phyloP scores from a whole-genome alignment of 345 rosid species.

The Aquilaria sinensis region DNA sequence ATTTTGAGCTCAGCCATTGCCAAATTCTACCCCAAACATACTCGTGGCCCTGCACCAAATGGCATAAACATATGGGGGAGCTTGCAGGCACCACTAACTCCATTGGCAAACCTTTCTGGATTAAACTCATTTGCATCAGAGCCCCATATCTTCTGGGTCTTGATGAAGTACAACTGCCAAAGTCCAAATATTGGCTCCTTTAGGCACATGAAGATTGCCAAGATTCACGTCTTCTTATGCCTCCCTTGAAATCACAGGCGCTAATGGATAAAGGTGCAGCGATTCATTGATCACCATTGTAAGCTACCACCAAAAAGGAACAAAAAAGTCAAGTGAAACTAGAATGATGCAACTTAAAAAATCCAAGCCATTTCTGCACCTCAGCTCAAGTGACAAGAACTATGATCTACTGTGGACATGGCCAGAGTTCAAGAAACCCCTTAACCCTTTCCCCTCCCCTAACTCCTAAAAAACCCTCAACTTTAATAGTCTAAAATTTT shows the following conservation, averaged over 20 bases:
- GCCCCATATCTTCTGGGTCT: constrained; percentile 47
- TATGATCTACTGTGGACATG: no score
- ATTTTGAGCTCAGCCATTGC: constrained; percentile 46
- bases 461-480: no score
- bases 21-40: constrained; percentile 42
- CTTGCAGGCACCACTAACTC: constrained; percentile 31
- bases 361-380: no score
- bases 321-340: no score
- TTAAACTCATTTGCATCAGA: constrained; percentile 28
- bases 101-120: constrained; percentile 33
- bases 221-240: constrained; percentile 39
- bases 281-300: constrained; percentile 46
- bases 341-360: constrained; percentile 1
- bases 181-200: constrained; percentile 36
- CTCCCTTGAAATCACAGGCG: constrained; percentile 34
- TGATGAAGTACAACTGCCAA: constrained; percentile 22
- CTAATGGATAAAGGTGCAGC: constrained; percentile 42
- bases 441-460: no score
- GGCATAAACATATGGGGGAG: constrained; percentile 36
- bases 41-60: constrained; percentile 39
- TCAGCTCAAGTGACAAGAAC: no score
- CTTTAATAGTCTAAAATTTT: no score
- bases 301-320: constrained; percentile 11
- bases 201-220: constrained; percentile 22
- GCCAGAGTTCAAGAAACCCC: no score